phyloP scores from a whole-genome alignment of 306 rosid genomes.

The Benincasa hispida region DNA sequence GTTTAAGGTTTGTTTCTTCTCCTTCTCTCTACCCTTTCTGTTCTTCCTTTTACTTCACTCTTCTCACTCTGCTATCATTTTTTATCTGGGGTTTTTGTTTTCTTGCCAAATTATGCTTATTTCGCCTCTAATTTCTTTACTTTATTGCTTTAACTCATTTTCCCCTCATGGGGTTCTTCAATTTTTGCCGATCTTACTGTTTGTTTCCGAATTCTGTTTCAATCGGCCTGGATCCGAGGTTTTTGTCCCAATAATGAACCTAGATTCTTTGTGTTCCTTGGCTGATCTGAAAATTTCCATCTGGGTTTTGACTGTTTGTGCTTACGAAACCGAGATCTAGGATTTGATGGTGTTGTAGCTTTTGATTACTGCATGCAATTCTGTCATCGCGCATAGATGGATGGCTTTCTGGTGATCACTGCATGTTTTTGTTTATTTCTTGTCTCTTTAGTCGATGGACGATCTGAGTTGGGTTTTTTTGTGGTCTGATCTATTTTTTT shows the following conservation, averaged over 20 bases:
- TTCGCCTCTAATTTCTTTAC: background rate
- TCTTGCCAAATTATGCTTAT: background rate
- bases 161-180: background rate
- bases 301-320: background rate
- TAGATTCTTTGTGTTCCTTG: background rate
- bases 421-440: background rate
- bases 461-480: background rate
- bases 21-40: background rate
- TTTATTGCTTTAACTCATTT: background rate
- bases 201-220: background rate
- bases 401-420: background rate
- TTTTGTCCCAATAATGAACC: background rate
- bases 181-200: background rate
- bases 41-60: background rate
- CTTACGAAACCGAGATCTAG: background rate
- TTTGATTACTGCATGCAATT: slow-evolving; percentile 3
- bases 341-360: background rate
- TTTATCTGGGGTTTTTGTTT: background rate
- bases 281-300: background rate
- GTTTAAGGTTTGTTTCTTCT: background rate
- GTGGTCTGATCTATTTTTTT: background rate
- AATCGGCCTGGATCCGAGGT: background rate
- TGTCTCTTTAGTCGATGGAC: no score
- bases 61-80: background rate
- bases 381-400: background rate